These are phyloP conservation scores for Maudiozyma saulgeensis DNA, from an alignment of 805 yeast species.

Conservation along the genomic window DNA sequence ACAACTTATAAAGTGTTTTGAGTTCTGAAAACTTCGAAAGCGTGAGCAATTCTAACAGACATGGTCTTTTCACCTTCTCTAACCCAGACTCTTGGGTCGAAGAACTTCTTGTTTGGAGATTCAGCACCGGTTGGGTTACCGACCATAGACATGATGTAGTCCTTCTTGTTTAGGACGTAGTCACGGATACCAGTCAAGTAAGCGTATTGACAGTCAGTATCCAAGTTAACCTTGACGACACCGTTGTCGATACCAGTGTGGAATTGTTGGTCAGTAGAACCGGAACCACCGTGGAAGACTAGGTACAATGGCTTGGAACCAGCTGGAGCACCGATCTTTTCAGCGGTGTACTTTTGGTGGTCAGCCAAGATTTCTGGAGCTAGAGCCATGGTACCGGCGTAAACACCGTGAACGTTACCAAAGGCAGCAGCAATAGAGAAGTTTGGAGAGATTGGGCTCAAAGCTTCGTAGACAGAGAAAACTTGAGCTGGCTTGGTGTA, in stretches of 20 bases:
- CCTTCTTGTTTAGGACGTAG: conserved; percentile 92
- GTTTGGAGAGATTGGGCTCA: conserved; percentile 86
- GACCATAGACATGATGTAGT: conserved; percentile 77
- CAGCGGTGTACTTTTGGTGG: conserved; percentile 83
- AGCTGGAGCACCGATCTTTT: conserved; percentile 44
- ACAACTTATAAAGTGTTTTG: conserved; percentile 43
- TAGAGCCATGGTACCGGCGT: conserved; percentile 96
- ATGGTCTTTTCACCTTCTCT: conserved; percentile 99
- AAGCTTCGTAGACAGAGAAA: conserved; percentile 80
- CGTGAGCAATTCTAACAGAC: conserved; percentile 75
- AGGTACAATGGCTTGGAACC: conserved; percentile 71
- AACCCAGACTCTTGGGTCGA: conserved; percentile 99
- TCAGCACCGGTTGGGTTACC: conserved; percentile 99
- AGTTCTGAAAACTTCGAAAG: conserved; percentile 81
- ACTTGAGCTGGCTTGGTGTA: conserved; percentile 96
- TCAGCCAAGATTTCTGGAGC: conserved; percentile 90
- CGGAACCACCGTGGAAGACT: conserved; percentile 99
- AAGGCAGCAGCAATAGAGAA: conserved; percentile 99
- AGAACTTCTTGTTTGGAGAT: conserved; percentile 99
- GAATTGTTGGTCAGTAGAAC: conserved; percentile 87
- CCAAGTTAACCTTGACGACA: conserved; percentile 98
- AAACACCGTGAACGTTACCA: conserved; percentile 99
- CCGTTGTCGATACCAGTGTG: conserved; percentile 85
- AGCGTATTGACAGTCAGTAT: conserved; percentile 98
- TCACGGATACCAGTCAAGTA: conserved; percentile 96